Evolutionary conservation across 1,139 yeast genomes (phyloP), one percentile per base, ranked within the genome.

Genomic region (Candida mesenterica): DNA sequence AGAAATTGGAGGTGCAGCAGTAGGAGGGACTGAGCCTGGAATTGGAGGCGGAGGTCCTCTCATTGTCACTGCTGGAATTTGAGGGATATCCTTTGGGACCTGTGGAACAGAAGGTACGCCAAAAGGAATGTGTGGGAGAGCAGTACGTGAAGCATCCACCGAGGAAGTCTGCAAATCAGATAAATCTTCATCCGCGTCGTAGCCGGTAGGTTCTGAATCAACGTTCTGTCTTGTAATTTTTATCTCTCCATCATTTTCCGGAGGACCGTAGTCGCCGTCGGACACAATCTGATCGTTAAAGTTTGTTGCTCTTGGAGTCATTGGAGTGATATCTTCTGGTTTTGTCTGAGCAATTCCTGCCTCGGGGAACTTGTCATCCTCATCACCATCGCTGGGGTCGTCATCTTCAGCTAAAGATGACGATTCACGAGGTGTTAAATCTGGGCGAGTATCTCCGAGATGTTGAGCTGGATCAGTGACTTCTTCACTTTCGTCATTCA

Each of bases 131-230:
- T 5, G 29, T 17, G 30, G 30, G 6, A n/a, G 22, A 10, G 23
- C 13, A 5, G 23, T 5, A 17, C 23, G 30, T 13, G 22, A 16
- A 16, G 15, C 9, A 10, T 28, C 13, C n/a, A 28, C 14, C 4
- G 10, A n/a, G 9, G 15, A 10, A n/a, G 22, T 17, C 9, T 59
- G 52, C 28, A 54, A 49, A 43, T 67, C 73, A 7, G 72, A 65
- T 16, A 59, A 47, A 36, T 69, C 75, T 36, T 61, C 72, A 41
- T 68, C 75, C 2, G 76, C 73, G 26, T 69, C 75, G 41, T 68
- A 69, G 0, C 74, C 75, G 4, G 72, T 57, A 5, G 52, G 55
- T 40, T 65, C 72, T 2, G 52, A 39, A 5, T 65, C 72, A 4
- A 55, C 13, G 13, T 33, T 39, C 9, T 32, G 38, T 19, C 32